Conservation (phyloP, 1,139 yeast species). For the Geotrichum candidum region DNA sequence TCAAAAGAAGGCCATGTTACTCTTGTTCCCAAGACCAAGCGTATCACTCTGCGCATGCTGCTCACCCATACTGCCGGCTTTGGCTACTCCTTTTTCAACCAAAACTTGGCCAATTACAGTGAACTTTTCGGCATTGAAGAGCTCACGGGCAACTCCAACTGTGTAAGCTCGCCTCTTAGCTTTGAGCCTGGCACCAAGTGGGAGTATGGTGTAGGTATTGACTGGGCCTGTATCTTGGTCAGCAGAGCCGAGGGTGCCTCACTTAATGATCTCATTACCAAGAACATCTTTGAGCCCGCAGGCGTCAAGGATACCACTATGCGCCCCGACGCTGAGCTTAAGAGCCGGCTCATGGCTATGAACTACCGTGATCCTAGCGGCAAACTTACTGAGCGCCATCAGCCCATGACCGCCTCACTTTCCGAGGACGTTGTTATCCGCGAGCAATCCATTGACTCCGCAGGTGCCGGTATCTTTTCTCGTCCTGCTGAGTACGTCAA, state of each 20-base stretch:
- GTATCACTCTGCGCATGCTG: conserved; percentile 44
- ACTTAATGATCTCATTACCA: conserved; percentile 41
- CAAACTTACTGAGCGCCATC: conserved; percentile 8
- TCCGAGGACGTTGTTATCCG: conserved; percentile 7
- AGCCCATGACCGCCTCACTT: conserved; percentile 9
- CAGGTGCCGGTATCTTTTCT: conserved; percentile 48
- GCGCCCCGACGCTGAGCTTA: conserved; percentile 11
- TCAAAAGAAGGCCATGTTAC: conserved; percentile 40
- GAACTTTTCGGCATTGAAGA: conserved; percentile 18
- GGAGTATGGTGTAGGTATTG: conserved; percentile 48
- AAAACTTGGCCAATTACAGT: conserved; percentile 16
- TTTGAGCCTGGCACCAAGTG: conserved; percentile 51
- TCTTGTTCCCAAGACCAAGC: conserved; percentile 35
- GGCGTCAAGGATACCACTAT: conserved; percentile 42
- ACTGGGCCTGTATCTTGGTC: conserved; percentile 49
- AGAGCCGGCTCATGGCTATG: conserved; percentile 14
- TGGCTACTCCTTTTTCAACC: conserved; percentile 32
- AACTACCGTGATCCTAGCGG: conserved; percentile 16
- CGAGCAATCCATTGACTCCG: conserved; percentile 29
- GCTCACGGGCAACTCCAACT: conserved; percentile 20
- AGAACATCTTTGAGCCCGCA: conserved; percentile 42
- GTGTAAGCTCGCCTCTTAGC: conserved; percentile 37
- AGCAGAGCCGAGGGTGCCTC: conserved; percentile 41
- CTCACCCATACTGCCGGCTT: conserved; percentile 42
- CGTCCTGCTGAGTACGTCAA: conserved; percentile 42